Evolutionary conservation across 805 yeast species (phyloP), one percentile per base, ranked within the genome.

Genomic region (Starmerella vitae): DNA sequence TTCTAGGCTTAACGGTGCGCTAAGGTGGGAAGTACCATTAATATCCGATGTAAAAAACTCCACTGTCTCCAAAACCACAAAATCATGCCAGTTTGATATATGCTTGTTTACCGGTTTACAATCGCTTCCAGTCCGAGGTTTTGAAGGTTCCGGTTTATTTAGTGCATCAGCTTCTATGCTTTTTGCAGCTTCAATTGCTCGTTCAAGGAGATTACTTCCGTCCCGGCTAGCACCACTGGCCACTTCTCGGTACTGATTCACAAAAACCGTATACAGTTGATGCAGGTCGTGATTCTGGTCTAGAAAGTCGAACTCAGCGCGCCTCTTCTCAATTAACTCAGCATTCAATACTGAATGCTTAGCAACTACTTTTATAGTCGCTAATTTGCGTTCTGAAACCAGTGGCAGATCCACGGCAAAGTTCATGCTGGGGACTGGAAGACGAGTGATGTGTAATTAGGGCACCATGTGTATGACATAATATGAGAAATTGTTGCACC

Each of bases 81-180:
- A 88, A 45, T 80, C 82, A 40, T 76, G 76, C 98, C 98, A 88
- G 59, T 86, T 85, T 6, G 17, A 12, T 27, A 6, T 13, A 27
- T 7, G 7, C 14, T 27, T 13, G 17, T 17, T 27, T 14, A 24
- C 27, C 9, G 20, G 30, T 14, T 27, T 34, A 20, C 27, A 21
- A 3, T 14, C 29, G 20, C 28, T 58, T 49, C 65, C 57, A 43
- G 47, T 48, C 43, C 54, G 49, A 27, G 54, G 54, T 6, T 61
- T 61, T 38, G 63, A 63, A 33, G 62, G 57, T 5, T 22, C 26
- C 1, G 9, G 20, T 1, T n/a, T 13, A 5, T 35, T 20, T 8
- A 20, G 33, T n/a, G n/a, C n/a, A 7, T 13, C 30, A n/a, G 14
- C 30, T 8, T 12, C 12, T 12, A 22, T 22, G 12, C 10, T 8